Evolutionary conservation across 768 basidiomycete species (phyloP).

Genomic region (Russula sp.): DNA sequence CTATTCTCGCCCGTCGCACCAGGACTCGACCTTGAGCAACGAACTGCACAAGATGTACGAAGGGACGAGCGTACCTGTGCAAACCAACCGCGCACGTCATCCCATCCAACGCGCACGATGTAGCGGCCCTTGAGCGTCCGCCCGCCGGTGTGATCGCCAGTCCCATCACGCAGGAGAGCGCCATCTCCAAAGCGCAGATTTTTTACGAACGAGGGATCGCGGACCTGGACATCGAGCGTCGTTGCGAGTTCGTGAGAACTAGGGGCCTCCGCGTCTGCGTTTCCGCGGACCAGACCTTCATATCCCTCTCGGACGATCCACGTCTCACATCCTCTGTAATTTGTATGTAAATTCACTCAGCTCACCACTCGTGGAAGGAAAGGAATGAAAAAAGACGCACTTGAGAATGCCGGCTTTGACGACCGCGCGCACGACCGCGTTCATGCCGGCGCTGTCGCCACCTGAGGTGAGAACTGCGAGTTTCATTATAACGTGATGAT

Average conservation of each 20-base stretch:
- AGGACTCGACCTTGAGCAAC: not conserved
- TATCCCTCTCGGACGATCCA: conserved; percentile 98
- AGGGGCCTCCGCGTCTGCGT: conserved; percentile 30
- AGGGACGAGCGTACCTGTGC: conserved; percentile 47
- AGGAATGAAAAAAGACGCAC: conserved; percentile 37
- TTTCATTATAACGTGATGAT: conserved; percentile 47
- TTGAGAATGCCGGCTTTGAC: conserved; percentile 89
- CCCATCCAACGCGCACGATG: conserved; percentile 95
- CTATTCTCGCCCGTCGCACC: conserved; percentile 31
- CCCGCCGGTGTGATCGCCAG: conserved; percentile 59
- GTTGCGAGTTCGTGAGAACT: conserved; percentile 21
- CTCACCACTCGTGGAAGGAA: not conserved
- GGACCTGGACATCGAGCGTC: conserved; percentile 22
- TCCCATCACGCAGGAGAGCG: conserved; percentile 68
- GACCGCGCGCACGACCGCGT: conserved; percentile 87
- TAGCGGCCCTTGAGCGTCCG: conserved; percentile 82
- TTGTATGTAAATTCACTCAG: too few relatives aligned
- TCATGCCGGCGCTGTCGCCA: conserved; percentile 98
- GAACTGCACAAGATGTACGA: not conserved
- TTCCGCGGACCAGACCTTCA: conserved; percentile 96
- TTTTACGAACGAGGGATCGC: conserved; percentile 41
- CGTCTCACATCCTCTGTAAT: conserved; percentile 83
- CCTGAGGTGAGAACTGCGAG: conserved; percentile 93
- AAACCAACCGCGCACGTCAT: conserved; percentile 95
- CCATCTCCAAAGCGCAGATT: conserved; percentile 84